Evolutionary conservation across 176 grass and related monocot species (phyloP), one percentile per base, ranked within the genome.

Genomic region (Musa troglodytarum): DNA sequence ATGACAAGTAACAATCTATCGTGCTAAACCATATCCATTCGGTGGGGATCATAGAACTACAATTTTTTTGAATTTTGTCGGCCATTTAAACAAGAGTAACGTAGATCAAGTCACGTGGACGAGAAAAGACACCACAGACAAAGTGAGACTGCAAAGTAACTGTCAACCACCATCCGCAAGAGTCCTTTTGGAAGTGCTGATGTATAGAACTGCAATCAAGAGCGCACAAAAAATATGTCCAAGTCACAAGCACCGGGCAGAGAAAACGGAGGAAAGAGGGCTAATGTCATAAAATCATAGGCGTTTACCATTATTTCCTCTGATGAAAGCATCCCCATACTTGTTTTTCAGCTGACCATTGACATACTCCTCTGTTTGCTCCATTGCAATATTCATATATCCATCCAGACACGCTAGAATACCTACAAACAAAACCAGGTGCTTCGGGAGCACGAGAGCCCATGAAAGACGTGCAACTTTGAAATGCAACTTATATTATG

Each of bases 351-450:
- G 76, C 53, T 94, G 95, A 5, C 95, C 90, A 24, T 99, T 99
- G 61, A 91, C 90, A 1, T 99, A 99, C 76, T 99, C 95, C 77
- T 94, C 90, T 1, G 90, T 94, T 71, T 99, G 95, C 78, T 99
- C 95, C 95, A 99, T 99, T 3, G 95, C 90, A 23, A 99, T 94
- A 77, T 99, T 94, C 95, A 99, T 99, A 34, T 99, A 99, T 14
- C 95, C 95, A 65, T 94, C 95, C 64, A 99, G 78, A 76, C 90
- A 94, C 53, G 95, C 95, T 69, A 99, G 68, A 58, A 99, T 99
- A 83, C 90, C 95, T 92, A 67, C 43, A 70, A 49, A 67, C 43
- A 70, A 49, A 74, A 12, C 9, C 12, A 43, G 53, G 23, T 69
- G 16, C 25, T 70, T 50, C 43, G 9, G 2, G 15, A 7, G 17